A percentile compares a stretch with the other conserved stretches of the same genome.
Evolutionary conservation across 2,329 filamentous ascomycete genomes (phyloP).

Genomic region (Xylaria sp.): DNA sequence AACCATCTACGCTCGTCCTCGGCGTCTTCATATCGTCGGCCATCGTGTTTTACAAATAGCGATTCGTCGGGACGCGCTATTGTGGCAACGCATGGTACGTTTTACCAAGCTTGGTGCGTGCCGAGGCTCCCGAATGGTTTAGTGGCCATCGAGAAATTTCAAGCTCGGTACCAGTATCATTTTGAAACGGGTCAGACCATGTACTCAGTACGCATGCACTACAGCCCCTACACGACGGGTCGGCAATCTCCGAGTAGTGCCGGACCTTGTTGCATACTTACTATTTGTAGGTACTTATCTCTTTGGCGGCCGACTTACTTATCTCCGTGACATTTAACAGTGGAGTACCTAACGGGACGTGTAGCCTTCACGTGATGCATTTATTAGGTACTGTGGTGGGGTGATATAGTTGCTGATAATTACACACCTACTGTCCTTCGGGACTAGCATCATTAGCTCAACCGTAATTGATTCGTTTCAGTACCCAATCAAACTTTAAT

Average conservation of each 20-base stretch:
- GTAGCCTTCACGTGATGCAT: too few relatives aligned
- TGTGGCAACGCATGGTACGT: constrained; percentile 1
- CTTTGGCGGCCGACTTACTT: too few relatives aligned
- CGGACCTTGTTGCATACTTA: too few relatives aligned
- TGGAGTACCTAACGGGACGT: too few relatives aligned
- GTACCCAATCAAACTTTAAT: too few relatives aligned
- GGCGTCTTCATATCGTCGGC: constrained; percentile 6
- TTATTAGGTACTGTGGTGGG: too few relatives aligned
- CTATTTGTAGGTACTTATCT: too few relatives aligned
- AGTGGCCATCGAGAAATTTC: constrained; percentile 16
- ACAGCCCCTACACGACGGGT: constrained; percentile 4
- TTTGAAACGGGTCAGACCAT: constrained; percentile 15
- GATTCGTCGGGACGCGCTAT: background rate
- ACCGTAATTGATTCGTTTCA: too few relatives aligned
- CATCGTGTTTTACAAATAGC: constrained; percentile 15
- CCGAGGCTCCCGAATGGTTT: constrained; percentile 31
- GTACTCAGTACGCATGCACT: background rate
- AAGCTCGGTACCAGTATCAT: background rate
- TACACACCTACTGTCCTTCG: too few relatives aligned
- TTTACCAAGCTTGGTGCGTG: constrained; percentile 1
- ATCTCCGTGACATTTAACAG: too few relatives aligned
- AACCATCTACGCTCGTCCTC: constrained; percentile 17
- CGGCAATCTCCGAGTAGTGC: constrained; percentile 24
- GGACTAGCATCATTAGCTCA: too few relatives aligned
- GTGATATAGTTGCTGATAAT: too few relatives aligned